Evolutionary conservation across 352 stramenopile genomes (phyloP).

Genomic region (Phytophthora podocarpi): DNA sequence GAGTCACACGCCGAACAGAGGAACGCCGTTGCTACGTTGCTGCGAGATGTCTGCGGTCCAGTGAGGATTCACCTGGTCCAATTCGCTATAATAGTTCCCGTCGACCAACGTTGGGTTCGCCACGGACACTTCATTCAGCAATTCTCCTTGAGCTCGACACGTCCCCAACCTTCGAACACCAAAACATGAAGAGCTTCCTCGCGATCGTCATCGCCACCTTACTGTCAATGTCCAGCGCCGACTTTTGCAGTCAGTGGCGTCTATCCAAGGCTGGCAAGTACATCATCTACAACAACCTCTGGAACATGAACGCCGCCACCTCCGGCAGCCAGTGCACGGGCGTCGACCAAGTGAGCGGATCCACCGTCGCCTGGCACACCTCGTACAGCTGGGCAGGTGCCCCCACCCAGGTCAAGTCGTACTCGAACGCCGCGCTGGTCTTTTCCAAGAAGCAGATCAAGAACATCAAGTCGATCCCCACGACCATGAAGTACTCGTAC

Average conservation of each 20-base stretch:
- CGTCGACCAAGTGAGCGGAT: constrained; percentile 31
- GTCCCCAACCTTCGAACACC: constrained; percentile 5
- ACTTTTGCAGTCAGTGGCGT: constrained; percentile 40
- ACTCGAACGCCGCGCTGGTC: constrained; percentile 44
- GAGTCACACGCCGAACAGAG: background rate
- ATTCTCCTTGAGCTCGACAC: constrained; percentile 17
- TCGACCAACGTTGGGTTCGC: too few species aligned
- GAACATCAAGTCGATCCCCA: constrained; percentile 38
- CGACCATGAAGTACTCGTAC: constrained; percentile 38
- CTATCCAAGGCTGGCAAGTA: constrained; percentile 33
- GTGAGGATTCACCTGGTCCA: background rate
- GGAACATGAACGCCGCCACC: constrained; percentile 33
- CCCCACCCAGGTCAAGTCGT: constrained; percentile 45
- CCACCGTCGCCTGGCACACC: constrained; percentile 40
- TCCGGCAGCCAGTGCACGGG: constrained; percentile 49
- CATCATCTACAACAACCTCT: constrained; percentile 59
- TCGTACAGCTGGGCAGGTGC: constrained; percentile 19
- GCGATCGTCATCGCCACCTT: constrained; percentile 10
- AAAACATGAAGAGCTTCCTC: constrained; percentile 13
- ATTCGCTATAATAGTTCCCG: too few species aligned
- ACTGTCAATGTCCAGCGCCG: constrained; percentile 20
- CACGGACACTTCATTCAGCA: constrained; percentile 15
- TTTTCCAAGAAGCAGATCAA: constrained; percentile 36
- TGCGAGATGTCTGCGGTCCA: background rate
- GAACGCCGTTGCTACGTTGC: background rate